These are phyloP conservation scores for Lactarius psammicola DNA, from an alignment of 768 basidiomycete genomes.

Conservation along the genomic window DNA sequence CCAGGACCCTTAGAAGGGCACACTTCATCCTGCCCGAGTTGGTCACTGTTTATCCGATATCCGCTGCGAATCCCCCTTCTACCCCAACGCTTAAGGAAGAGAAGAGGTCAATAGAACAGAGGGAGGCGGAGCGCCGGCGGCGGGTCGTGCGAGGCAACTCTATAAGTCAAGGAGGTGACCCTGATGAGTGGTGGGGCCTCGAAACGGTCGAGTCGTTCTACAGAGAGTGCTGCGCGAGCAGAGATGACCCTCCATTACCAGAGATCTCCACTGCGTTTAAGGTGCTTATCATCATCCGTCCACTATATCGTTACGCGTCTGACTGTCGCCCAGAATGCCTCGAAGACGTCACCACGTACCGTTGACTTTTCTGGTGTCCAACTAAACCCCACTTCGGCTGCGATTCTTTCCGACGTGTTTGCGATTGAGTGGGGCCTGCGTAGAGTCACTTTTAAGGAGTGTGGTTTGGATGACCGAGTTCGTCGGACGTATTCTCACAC, in stretches of 20 bases:
- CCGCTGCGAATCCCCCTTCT: slow-evolving; percentile 77
- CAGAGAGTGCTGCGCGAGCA: slow-evolving; percentile 75
- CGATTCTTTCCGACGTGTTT: slow-evolving; percentile 87
- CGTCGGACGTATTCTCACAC: slow-evolving; percentile 29
- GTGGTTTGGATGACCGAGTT: slow-evolving; percentile 82
- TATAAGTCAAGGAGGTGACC: slow-evolving; percentile 32
- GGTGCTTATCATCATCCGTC: slow-evolving; percentile 39
- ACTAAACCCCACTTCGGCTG: slow-evolving; percentile 65
- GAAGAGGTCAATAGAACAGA: slow-evolving; percentile 74
- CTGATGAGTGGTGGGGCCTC: slow-evolving; percentile 78
- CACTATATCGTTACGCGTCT: slow-evolving; percentile 2
- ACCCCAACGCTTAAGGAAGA: slow-evolving; percentile 78
- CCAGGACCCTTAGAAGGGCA: slow-evolving; percentile 75
- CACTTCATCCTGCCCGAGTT: slow-evolving; percentile 90
- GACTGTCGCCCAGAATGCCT: slow-evolving; percentile 44
- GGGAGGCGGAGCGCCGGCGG: slow-evolving; percentile 65
- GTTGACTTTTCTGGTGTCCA: slow-evolving; percentile 81
- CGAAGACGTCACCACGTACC: slow-evolving; percentile 57
- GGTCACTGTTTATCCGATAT: slow-evolving; percentile 88
- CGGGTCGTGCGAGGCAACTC: slow-evolving; percentile 62
- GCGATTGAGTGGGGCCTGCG: slow-evolving; percentile 90
- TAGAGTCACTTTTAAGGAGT: slow-evolving; percentile 82
- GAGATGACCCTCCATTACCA: slow-evolving; percentile 67
- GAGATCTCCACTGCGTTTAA: slow-evolving; percentile 69
- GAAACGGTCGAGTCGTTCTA: slow-evolving; percentile 86